Conservation (phyloP, 345 rosid species). For the Abelmoschus esculentus region DNA sequence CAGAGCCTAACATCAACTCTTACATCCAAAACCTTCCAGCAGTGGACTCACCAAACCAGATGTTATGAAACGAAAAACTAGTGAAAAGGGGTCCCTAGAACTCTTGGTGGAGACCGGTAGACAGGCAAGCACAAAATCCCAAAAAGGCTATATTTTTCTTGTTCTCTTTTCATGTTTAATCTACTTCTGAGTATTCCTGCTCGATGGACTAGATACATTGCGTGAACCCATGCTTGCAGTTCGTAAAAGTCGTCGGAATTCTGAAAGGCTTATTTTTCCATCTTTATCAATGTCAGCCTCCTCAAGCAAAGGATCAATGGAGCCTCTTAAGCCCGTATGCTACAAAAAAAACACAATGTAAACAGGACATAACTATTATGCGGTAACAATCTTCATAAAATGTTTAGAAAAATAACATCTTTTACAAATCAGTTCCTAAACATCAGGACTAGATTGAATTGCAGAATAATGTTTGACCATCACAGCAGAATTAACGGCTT, state of each 20-base stretch:
- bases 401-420: not conserved
- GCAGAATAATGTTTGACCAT: not conserved
- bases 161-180: not conserved
- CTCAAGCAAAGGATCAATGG: constrained; percentile 83
- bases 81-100: constrained; percentile 2
- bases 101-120: not conserved
- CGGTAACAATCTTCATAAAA: not conserved
- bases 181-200: constrained; percentile 31
- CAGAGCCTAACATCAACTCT: not conserved
- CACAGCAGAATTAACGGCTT: not conserved
- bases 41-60: not conserved
- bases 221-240: constrained; percentile 73
- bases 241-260: constrained; percentile 81
- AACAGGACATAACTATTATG: not conserved
- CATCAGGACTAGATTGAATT: not conserved
- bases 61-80: constrained; percentile 6
- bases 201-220: constrained; percentile 44
- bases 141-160: not conserved
- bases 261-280: constrained; percentile 80
- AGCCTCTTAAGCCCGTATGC: constrained; percentile 86
- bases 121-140: not conserved
- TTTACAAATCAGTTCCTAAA: not conserved
- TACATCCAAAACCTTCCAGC: constrained; percentile 13
- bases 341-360: constrained; percentile 23
- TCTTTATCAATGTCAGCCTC: constrained; percentile 95